Evolutionary conservation across 495 filamentous ascomycete genomes (phyloP), one percentile per base, ranked within the genome.

Genomic region (Trypethelium eluteriae): DNA sequence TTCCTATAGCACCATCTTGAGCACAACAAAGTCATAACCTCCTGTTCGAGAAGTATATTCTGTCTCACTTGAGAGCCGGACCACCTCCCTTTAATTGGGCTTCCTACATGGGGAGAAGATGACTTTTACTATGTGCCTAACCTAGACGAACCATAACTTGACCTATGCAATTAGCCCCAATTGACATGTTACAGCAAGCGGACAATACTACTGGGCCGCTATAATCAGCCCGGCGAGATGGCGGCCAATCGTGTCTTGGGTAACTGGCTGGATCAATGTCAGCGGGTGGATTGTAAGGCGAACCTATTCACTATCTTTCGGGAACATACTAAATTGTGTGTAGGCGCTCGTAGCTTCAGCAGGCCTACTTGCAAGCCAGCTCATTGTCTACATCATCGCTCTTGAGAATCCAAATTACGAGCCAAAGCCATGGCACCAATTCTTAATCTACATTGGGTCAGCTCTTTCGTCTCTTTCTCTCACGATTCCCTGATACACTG

Each of bases 161-260:
- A 25, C 25, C 25, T 25, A 25, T 18, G 25, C 16, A 46, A 0
- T 16, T 2, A 18, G 5, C 5, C 16, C 5, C 0, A 16, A 18
- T 59, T 59, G 53, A 59, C 32, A 9, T 59, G 1, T 34, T 14
- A 3, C 25, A 64, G 81, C 83, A 65, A 82, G 82, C 67, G 87
- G 87, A 38, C 87, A 89, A 77, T 90, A 90, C 68, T 86, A 90
- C 74, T 91, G 88, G 89, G 88, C 88, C 16, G 87, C 88, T 4
- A 79, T 88, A 73, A 79, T 88, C 39, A 78, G 81, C 32, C 85
- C 82, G 79, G 75, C 79, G 69, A 77, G 73, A 59, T 89, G 82
- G 82, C 83, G 85, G 57, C 84, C 84, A 1, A 74, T 85, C 32
- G 76, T 91, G 5, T 86, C 83, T 11, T 92, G 85, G 83, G 83